Percentiles rank a stretch among this genome's conserved stretches.
These are phyloP conservation scores for Epichloe sibirici DNA, from an alignment of 2,329 filamentous ascomycete species.

Conservation along the genomic window DNA sequence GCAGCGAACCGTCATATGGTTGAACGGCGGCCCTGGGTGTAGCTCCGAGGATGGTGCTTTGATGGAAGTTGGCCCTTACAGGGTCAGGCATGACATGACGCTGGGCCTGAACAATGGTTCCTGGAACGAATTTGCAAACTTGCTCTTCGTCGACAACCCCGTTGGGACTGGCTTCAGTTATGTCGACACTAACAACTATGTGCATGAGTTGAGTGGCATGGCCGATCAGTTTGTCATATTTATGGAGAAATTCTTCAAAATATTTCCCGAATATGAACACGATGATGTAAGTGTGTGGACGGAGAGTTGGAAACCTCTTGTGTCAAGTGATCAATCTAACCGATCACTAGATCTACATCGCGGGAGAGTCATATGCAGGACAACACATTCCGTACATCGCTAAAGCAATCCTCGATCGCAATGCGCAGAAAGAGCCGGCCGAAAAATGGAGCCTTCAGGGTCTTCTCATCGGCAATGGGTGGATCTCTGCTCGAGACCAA, in stretches of 20 bases:
- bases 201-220: slow-evolving; percentile 82
- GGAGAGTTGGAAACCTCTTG: no score
- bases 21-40: slow-evolving; percentile 94
- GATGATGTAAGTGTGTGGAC: slow-evolving; percentile 63
- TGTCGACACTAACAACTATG: slow-evolving; percentile 76
- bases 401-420: slow-evolving; percentile 78
- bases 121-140: slow-evolving; percentile 96
- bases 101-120: slow-evolving; percentile 82
- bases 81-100: slow-evolving; percentile 60
- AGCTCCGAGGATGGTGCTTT: slow-evolving; percentile 93
- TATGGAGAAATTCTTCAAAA: slow-evolving; percentile 75
- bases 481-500: slow-evolving; percentile 85
- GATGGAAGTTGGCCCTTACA: slow-evolving; percentile 93
- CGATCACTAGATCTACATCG: slow-evolving; percentile 64
- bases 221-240: slow-evolving; percentile 78
- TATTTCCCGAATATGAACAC: slow-evolving; percentile 84
- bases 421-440: slow-evolving; percentile 40
- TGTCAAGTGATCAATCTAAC: no score
- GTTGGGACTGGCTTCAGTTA: slow-evolving; percentile 96
- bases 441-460: slow-evolving; percentile 65
- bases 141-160: slow-evolving; percentile 94
- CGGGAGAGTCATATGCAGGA: slow-evolving; percentile 92
- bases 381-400: slow-evolving; percentile 97
- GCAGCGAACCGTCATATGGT: slow-evolving; percentile 86
- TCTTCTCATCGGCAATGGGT: slow-evolving; percentile 90